Conservation (phyloP, 2,329 filamentous ascomycete species). For the Pleurostoma richardsiae region DNA sequence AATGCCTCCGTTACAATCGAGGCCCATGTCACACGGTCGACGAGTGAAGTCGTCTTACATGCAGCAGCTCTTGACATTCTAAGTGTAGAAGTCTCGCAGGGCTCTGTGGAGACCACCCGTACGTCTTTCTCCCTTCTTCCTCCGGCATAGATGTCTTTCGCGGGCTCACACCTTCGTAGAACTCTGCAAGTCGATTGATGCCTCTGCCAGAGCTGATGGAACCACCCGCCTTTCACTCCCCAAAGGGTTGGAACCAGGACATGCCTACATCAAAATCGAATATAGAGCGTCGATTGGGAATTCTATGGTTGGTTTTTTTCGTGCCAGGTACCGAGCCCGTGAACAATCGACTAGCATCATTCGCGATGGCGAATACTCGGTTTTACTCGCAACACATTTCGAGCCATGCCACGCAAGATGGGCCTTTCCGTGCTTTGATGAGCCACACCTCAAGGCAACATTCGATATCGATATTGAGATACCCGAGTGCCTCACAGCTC, state of each 20-base stretch:
- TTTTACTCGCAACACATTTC: conserved; percentile 55
- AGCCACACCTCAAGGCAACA: conserved; percentile 64
- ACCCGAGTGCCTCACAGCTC: conserved; percentile 60
- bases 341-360: conserved; percentile 17
- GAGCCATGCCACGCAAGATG: conserved; percentile 62
- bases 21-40: not conserved
- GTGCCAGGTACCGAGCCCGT: not conserved
- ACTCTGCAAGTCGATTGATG: not conserved
- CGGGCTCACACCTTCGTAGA: not conserved
- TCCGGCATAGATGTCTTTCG: no score
- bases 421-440: conserved; percentile 70
- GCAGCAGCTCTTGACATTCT: not conserved
- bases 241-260: not conserved
- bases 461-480: conserved; percentile 65
- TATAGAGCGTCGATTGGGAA: not conserved
- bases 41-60: not conserved
- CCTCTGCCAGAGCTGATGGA: not conserved
- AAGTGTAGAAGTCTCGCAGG: not conserved
- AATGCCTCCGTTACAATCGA: not conserved
- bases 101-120: not conserved
- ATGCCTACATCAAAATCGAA: not conserved
- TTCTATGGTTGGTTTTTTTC: not conserved
- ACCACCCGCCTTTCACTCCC: conserved; percentile 1
- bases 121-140: not conserved
- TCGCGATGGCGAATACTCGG: not conserved